A percentile compares a stretch with the other conserved stretches of the same genome.
These are phyloP conservation scores for Suillus hirtellus DNA, from an alignment of 768 basidiomycete genomes.

Conservation along the genomic window DNA sequence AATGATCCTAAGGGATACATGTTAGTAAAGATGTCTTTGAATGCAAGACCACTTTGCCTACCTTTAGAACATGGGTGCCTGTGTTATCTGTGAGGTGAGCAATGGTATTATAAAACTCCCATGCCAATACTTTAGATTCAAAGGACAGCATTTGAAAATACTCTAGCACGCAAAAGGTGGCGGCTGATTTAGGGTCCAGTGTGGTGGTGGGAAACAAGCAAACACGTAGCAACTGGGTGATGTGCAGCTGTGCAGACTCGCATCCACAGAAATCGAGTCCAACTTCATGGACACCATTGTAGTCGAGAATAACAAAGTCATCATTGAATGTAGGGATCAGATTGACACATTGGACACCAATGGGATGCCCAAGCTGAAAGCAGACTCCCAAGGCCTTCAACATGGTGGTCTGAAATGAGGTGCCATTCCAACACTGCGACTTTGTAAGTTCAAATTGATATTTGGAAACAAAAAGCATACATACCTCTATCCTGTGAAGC, in stretches of 20 bases:
- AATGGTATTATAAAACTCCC: slow-evolving; percentile 25
- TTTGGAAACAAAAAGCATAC: no score
- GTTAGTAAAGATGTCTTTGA: no score
- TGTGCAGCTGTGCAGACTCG: slow-evolving; percentile 3
- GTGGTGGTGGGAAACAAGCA: slow-evolving; percentile 17
- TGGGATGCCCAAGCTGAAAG: slow-evolving; percentile 26
- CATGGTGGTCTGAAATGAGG: slow-evolving; percentile 15
- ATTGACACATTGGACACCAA: slow-evolving; percentile 15
- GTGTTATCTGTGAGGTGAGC: slow-evolving; percentile 11
- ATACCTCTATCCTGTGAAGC: slow-evolving; percentile 5
- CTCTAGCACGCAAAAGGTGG: slow-evolving; percentile 28
- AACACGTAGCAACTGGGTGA: slow-evolving; percentile 14
- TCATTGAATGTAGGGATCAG: slow-evolving; percentile 9
- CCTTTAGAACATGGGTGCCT: slow-evolving; percentile 13
- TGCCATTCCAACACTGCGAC: slow-evolving; percentile 21
- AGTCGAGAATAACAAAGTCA: slow-evolving; percentile 22
- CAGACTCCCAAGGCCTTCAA: slow-evolving; percentile 23
- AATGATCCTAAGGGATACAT: background rate
- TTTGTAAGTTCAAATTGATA: no score
- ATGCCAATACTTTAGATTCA: slow-evolving; percentile 28
- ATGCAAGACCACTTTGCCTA: no score
- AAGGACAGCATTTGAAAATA: slow-evolving; percentile 30
- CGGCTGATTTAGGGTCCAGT: slow-evolving; percentile 25
- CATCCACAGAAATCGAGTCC: slow-evolving; percentile 18
- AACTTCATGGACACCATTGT: slow-evolving; percentile 26